phyloP scores from a whole-genome alignment of 2,329 filamentous ascomycete genomes.

The Pseudopithomyces chartarum region DNA sequence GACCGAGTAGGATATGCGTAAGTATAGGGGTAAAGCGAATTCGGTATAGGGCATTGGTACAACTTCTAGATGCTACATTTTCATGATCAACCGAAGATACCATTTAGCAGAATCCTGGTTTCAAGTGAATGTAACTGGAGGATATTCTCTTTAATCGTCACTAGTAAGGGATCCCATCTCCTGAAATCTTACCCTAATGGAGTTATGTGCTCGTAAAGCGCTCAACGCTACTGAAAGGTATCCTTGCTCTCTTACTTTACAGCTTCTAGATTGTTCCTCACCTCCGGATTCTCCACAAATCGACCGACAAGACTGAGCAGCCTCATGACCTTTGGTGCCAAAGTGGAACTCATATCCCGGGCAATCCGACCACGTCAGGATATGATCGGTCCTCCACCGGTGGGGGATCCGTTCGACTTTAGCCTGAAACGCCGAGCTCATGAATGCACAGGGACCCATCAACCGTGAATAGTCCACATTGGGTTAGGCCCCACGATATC shows the following conservation, averaged over 20 bases:
- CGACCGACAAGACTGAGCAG: neutral
- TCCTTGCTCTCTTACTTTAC: neutral
- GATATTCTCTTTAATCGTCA: too few species aligned
- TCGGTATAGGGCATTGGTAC: too few species aligned
- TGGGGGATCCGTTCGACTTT: neutral
- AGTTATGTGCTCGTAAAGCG: too few species aligned
- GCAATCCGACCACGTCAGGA: neutral
- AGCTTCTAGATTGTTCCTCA: neutral
- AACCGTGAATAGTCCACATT: neutral
- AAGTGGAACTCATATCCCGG: neutral
- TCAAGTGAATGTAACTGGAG: too few species aligned
- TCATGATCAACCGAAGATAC: too few species aligned
- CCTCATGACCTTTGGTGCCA: neutral
- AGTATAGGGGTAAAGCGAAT: too few species aligned
- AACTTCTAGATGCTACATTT: too few species aligned
- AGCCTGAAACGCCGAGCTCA: neutral
- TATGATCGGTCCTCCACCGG: conserved; percentile 4
- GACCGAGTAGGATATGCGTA: too few species aligned
- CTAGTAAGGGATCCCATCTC: neutral
- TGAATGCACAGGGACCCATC: conserved; percentile 1
- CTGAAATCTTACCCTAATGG: neutral
- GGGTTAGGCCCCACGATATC: neutral
- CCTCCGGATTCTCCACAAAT: neutral
- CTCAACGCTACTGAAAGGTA: neutral
- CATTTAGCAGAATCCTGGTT: too few species aligned